Evolutionary conservation across 805 yeast species (phyloP).

Genomic region (Pichia ethanolica): DNA sequence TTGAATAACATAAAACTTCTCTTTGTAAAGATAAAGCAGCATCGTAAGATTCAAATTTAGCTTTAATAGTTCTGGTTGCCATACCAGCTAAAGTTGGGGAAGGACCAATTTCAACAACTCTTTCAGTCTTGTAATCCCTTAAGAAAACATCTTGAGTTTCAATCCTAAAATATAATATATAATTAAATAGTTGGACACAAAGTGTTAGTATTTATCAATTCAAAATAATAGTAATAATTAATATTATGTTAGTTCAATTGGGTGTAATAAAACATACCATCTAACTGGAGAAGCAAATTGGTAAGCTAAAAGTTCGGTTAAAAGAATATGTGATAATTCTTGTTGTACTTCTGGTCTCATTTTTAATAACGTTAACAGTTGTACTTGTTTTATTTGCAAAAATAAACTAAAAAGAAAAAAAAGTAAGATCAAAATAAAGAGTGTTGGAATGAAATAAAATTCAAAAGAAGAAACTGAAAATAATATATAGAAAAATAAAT

Average conservation of each 20-base stretch:
- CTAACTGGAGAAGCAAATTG: constrained; percentile 99
- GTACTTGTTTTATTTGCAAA: neutral
- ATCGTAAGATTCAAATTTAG: constrained; percentile 95
- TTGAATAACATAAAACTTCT: constrained; percentile 91
- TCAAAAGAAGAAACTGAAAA: too few relatives aligned
- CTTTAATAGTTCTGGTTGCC: constrained; percentile 94
- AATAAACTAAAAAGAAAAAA: neutral
- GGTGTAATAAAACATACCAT: constrained; percentile 45
- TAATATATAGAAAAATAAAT: too few relatives aligned
- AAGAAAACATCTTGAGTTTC: constrained; percentile 98
- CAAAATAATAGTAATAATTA: neutral
- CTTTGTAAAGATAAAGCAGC: constrained; percentile 92
- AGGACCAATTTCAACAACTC: constrained; percentile 98
- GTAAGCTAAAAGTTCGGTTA: constrained; percentile 94
- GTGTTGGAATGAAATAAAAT: neutral
- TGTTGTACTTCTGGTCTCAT: constrained; percentile 96
- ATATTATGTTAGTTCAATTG: neutral
- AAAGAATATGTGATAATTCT: constrained; percentile 88
- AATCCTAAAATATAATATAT: constrained; percentile 34
- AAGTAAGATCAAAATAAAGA: neutral
- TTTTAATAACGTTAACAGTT: neutral
- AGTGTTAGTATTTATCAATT: constrained; percentile 6
- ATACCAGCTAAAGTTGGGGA: constrained; percentile 98
- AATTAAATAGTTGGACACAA: neutral
- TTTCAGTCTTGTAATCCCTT: constrained; percentile 89